Conservation (phyloP, 2,329 filamentous ascomycete species). For the Hymenoscyphus fructigenus region DNA sequence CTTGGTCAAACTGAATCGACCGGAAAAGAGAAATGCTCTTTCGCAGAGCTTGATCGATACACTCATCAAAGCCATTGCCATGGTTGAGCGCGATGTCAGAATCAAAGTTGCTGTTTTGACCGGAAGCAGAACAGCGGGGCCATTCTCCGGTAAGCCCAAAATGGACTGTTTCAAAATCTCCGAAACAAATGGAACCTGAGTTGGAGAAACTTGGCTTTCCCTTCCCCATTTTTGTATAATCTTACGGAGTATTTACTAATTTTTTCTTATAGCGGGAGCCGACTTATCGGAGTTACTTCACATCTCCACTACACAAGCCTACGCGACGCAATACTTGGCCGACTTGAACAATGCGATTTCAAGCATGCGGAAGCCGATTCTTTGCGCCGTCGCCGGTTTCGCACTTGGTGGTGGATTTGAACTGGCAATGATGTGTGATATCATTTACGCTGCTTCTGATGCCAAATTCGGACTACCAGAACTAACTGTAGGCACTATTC, state of each 20-base stretch:
- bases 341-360: conserved; percentile 43
- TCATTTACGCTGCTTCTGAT: conserved; percentile 36
- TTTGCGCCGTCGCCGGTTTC: conserved; percentile 51
- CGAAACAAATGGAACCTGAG: background rate
- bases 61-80: conserved; percentile 23
- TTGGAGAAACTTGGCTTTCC: too few relatives aligned
- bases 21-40: conserved; percentile 58
- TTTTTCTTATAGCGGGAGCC: conserved; percentile 28
- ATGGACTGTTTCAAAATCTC: background rate
- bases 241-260: background rate
- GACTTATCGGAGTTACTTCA: conserved; percentile 39
- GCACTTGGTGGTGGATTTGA: conserved; percentile 53
- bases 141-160: conserved; percentile 19
- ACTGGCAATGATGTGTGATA: conserved; percentile 45
- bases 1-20: conserved; percentile 52
- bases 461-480: conserved; percentile 38
- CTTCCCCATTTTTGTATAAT: background rate
- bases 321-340: conserved; percentile 37
- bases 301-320: conserved; percentile 34
- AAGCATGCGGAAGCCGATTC: conserved; percentile 45
- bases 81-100: conserved; percentile 51
- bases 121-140: conserved; percentile 32
- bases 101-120: conserved; percentile 55
- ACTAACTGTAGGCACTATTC: conserved; percentile 36
- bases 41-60: conserved; percentile 39